phyloP scores from a whole-genome alignment of 2,329 filamentous ascomycete genomes.

The Dendryphion nanum region DNA sequence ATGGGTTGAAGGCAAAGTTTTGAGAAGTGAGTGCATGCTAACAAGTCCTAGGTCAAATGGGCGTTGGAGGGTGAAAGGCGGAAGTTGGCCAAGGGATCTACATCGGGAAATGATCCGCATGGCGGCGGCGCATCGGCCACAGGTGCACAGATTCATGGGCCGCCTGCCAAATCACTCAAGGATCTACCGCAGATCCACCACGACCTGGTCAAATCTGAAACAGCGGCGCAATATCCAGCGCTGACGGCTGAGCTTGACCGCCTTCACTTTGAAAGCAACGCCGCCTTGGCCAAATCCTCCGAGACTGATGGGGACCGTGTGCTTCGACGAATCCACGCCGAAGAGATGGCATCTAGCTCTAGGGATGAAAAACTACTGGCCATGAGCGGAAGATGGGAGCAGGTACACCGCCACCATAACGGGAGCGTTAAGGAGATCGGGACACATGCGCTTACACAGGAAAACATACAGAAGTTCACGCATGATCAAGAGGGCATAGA shows the following conservation, averaged over 20 bases:
- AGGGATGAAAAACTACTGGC: conserved; percentile 56
- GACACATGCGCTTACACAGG: conserved; percentile 34
- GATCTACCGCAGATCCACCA: conserved; percentile 5
- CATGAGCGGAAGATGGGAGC: conserved; percentile 38
- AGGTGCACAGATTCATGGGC: conserved; percentile 11
- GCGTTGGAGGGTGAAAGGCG: conserved; percentile 48
- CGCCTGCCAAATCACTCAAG: neutral
- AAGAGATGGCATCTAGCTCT: conserved; percentile 55
- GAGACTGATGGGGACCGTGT: conserved; percentile 48
- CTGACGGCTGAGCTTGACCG: conserved; percentile 37
- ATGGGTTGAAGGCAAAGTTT: no score
- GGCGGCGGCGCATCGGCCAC: conserved; percentile 16
- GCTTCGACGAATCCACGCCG: conserved; percentile 48
- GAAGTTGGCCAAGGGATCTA: conserved; percentile 27
- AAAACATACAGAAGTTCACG: conserved; percentile 36
- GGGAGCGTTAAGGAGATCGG: conserved; percentile 16
- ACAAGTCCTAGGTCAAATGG: no score
- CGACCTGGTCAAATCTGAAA: conserved; percentile 33
- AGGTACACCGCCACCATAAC: conserved; percentile 22
- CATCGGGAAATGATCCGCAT: conserved; percentile 26
- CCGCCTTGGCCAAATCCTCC: conserved; percentile 40
- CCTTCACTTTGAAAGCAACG: conserved; percentile 35
- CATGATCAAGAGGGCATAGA: conserved; percentile 33
- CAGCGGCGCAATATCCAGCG: conserved; percentile 27
- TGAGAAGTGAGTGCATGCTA: no score